These are phyloP conservation scores for Daedaleopsis nitida DNA, from an alignment of 768 basidiomycete species.

Conservation along the genomic window DNA sequence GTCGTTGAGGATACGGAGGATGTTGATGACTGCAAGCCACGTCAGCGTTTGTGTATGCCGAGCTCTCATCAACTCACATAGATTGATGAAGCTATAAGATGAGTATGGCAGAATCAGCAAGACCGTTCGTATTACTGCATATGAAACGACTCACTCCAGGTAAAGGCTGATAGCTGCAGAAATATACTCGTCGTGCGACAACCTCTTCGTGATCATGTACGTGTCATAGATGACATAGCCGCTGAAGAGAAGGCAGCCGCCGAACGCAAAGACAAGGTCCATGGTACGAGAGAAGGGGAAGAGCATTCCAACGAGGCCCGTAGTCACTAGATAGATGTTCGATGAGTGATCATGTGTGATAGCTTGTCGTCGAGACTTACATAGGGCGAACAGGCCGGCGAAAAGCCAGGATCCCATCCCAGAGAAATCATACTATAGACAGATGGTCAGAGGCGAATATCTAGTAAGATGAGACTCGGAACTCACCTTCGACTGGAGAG, in stretches of 20 bases:
- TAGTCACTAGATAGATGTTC: constrained; percentile 54
- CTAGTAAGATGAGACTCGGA: background rate
- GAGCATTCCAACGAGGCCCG: constrained; percentile 81
- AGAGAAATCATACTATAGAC: constrained; percentile 83
- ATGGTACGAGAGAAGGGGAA: constrained; percentile 82
- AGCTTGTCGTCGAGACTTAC: constrained; percentile 41
- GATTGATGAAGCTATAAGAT: constrained; percentile 71
- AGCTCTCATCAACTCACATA: constrained; percentile 62
- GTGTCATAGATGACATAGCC: constrained; percentile 93
- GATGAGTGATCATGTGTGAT: constrained; percentile 1
- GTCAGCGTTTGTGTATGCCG: background rate
- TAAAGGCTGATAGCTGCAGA: constrained; percentile 92
- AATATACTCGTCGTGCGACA: constrained; percentile 94
- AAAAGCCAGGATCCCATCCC: constrained; percentile 92
- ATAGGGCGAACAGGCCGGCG: constrained; percentile 75
- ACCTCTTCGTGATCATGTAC: constrained; percentile 81
- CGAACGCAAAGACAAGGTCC: constrained; percentile 79
- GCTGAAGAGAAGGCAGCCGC: constrained; percentile 82
- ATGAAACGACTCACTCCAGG: constrained; percentile 67
- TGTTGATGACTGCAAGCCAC: constrained; percentile 66
- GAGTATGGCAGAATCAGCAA: constrained; percentile 13
- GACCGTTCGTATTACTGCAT: constrained; percentile 19
- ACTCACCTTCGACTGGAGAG: constrained; percentile 86
- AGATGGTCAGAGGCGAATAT: background rate
- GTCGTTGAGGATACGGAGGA: constrained; percentile 78